Evolutionary conservation across 202 grass and related monocot genomes (phyloP).

Genomic region (Zizania palustris): DNA sequence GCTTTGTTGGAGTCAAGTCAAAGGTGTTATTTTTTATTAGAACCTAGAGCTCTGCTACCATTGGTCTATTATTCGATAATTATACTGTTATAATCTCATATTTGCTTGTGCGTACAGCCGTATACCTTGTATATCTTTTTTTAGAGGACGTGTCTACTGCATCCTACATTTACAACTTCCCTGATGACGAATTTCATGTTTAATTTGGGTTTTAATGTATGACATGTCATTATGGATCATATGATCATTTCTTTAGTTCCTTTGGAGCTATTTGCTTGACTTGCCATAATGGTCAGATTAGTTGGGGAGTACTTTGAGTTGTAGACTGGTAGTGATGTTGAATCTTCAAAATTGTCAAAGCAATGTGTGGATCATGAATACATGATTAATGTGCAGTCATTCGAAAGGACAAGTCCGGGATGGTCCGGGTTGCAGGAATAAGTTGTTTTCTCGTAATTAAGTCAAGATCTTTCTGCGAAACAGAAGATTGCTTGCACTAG

Average conservation of each 20-base stretch:
- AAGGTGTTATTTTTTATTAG: not conserved
- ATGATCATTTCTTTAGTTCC: not conserved
- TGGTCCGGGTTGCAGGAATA: slow-evolving; percentile 16
- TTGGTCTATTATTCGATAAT: not conserved
- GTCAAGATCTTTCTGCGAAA: slow-evolving; percentile 36
- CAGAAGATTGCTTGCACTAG: not conserved
- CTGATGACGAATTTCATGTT: not conserved
- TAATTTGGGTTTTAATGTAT: not conserved
- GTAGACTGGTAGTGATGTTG: not conserved
- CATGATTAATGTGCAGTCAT: slow-evolving; percentile 13
- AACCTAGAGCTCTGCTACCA: not conserved
- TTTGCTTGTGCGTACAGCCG: no score
- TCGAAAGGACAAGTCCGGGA: slow-evolving; percentile 21
- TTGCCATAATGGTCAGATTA: not conserved
- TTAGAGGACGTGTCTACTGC: not conserved
- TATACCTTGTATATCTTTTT: not conserved
- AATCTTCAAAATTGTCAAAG: slow-evolving; percentile 16
- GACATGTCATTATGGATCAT: not conserved
- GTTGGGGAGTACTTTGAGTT: not conserved
- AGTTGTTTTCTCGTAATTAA: slow-evolving; percentile 26
- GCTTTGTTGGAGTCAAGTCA: not conserved
- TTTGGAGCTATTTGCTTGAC: not conserved
- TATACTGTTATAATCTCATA: not conserved
- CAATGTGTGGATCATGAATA: not conserved
- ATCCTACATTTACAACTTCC: not conserved